phyloP scores from a whole-genome alignment of 2,329 filamentous ascomycete genomes.

The Penicillium fuscoglaucum region DNA sequence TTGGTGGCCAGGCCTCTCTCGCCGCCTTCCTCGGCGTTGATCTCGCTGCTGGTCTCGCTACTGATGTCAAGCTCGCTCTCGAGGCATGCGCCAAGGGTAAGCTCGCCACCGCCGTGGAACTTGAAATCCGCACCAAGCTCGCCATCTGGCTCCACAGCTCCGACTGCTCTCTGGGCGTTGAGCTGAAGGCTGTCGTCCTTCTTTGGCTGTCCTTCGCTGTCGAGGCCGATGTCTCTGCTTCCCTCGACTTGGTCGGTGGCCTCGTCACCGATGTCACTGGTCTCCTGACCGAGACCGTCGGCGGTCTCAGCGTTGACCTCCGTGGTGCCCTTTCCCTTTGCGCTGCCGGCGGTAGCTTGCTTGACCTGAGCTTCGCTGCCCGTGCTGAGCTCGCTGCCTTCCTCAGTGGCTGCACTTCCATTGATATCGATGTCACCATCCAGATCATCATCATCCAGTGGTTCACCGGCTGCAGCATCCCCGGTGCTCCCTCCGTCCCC shows the following conservation, averaged over 20 bases:
- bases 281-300: conserved; percentile 33
- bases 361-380: conserved; percentile 33
- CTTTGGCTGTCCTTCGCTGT: conserved; percentile 40
- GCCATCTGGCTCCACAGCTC: conserved; percentile 36
- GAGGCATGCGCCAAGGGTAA: conserved; percentile 32
- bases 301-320: conserved; percentile 33
- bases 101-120: conserved; percentile 28
- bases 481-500: conserved; percentile 20
- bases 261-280: conserved; percentile 32
- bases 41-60: conserved; percentile 29
- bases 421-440: conserved; percentile 41
- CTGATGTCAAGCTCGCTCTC: conserved; percentile 32
- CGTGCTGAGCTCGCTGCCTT: conserved; percentile 40
- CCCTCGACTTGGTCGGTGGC: conserved; percentile 29
- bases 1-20: conserved; percentile 33
- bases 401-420: conserved; percentile 32
- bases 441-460: conserved; percentile 51
- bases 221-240: conserved; percentile 29
- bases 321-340: conserved; percentile 35
- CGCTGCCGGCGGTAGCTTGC: conserved; percentile 35
- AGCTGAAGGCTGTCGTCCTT: conserved; percentile 39
- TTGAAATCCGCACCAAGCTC: conserved; percentile 34
- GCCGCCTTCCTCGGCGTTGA: conserved; percentile 36
- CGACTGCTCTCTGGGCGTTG: conserved; percentile 35
- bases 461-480: conserved; percentile 35